phyloP scores from a whole-genome alignment of 2,329 filamentous ascomycete genomes.

The Macrophomina pseudophaseolina region DNA sequence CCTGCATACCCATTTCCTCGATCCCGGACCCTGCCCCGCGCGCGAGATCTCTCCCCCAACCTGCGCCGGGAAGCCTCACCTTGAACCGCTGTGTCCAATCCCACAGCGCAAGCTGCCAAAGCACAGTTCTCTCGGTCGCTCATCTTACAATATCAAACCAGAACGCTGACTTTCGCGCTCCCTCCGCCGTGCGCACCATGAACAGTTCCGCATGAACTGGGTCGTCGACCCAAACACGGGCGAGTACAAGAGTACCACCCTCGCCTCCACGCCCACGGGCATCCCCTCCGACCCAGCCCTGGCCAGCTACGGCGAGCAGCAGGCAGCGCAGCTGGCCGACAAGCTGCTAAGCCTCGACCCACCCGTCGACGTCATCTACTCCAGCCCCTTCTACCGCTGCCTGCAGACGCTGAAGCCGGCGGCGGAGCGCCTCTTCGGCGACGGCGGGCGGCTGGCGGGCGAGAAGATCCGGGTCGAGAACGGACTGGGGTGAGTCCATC shows the following conservation, averaged over 20 bases:
- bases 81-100: neutral
- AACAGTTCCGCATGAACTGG: conserved; percentile 88
- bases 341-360: conserved; percentile 68
- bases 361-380: conserved; percentile 76
- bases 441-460: conserved; percentile 34
- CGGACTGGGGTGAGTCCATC: conserved; percentile 54
- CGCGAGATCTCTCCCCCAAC: neutral
- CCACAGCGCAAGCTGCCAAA: neutral
- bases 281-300: conserved; percentile 87
- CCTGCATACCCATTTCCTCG: conserved; percentile 21
- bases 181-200: conserved; percentile 25
- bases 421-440: conserved; percentile 37
- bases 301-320: conserved; percentile 82
- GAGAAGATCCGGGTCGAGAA: conserved; percentile 58
- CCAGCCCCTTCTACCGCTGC: conserved; percentile 50
- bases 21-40: conserved; percentile 10
- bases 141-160: conserved; percentile 17
- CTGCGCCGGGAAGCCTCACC: conserved; percentile 23
- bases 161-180: conserved; percentile 28
- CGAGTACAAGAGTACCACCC: conserved; percentile 66
- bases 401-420: conserved; percentile 47
- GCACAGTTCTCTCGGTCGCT: neutral
- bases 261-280: conserved; percentile 77
- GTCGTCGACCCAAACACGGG: conserved; percentile 81
- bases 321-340: conserved; percentile 75